A percentile compares a stretch with the other conserved stretches of the same genome.
Conservation (phyloP, 352 stramenopile genomes). For the Phytophthora sp. region DNA sequence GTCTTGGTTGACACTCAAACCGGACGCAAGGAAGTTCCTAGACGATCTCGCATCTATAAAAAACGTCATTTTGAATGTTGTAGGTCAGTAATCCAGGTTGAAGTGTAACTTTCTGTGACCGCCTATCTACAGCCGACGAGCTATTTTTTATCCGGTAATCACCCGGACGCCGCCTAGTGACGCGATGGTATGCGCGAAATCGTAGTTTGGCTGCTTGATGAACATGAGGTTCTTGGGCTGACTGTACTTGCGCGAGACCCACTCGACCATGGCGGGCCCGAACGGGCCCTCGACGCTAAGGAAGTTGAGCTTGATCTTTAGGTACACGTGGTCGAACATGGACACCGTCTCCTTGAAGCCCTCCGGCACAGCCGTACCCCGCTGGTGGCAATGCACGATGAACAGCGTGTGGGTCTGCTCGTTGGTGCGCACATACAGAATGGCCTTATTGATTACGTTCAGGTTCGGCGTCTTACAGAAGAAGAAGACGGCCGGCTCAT, state of each 20-base stretch:
- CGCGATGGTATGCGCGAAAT: constrained; percentile 93
- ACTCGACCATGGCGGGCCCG: constrained; percentile 92
- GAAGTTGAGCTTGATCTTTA: constrained; percentile 95
- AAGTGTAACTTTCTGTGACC: constrained; percentile 19
- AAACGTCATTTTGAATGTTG: background rate
- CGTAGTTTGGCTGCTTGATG: constrained; percentile 95
- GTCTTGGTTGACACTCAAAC: background rate
- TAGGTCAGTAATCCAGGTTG: constrained; percentile 12
- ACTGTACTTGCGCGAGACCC: constrained; percentile 87
- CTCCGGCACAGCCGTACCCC: constrained; percentile 58
- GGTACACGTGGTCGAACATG: constrained; percentile 95
- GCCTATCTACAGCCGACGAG: background rate
- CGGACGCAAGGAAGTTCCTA: background rate
- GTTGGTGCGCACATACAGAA: constrained; percentile 95
- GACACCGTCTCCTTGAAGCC: constrained; percentile 88
- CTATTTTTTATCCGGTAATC: constrained; percentile 77
- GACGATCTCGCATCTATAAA: background rate
- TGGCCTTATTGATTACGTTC: constrained; percentile 95
- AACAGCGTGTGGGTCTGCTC: constrained; percentile 92
- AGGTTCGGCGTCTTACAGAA: constrained; percentile 94
- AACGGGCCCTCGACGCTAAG: constrained; percentile 88
- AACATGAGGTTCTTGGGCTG: constrained; percentile 97
- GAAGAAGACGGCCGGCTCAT: constrained; percentile 93
- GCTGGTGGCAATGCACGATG: constrained; percentile 91
- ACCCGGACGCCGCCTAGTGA: constrained; percentile 92